These are phyloP conservation scores for Prunus persica DNA, from an alignment of 306 rosid species.

Conservation along the genomic window Prunus_persica_NCBIv2 NC_034011.1:1459501-1460000, in stretches of 20 bases:
- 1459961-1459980: not conserved
- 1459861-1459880: not conserved
- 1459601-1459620: not conserved
- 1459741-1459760: constrained; percentile 43
- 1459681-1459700: constrained; percentile 68
- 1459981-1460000: no score
- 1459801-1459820: constrained; percentile 5
- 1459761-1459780: constrained; percentile 60
- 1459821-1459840: not conserved
- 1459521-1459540: not conserved
- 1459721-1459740: constrained; percentile 50
- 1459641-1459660: constrained; percentile 33
- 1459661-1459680: constrained; percentile 83
- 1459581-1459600: not conserved
- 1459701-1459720: constrained; percentile 56
- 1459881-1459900: not conserved
- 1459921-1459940: not conserved
- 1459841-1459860: not conserved
- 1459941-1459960: not conserved
- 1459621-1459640: not conserved
- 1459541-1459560: not conserved
- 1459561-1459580: no score
- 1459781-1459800: constrained; percentile 65
- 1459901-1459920: not conserved
- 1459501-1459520: not conserved